phyloP scores from a whole-genome alignment of 345 rosid genomes.

The Lepidium africanum region DNA sequence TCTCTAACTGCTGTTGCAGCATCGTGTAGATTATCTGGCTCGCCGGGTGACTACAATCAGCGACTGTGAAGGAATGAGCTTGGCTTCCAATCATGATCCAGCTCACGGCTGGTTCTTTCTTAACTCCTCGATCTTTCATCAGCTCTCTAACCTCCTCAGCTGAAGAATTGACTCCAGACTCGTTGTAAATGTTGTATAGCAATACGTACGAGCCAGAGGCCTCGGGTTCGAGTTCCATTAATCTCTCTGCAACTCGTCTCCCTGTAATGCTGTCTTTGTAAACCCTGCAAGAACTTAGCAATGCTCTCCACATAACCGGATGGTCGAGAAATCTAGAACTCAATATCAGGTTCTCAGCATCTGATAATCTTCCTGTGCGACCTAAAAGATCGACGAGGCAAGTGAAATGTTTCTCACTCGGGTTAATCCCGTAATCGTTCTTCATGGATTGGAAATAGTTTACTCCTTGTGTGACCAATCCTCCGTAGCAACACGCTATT shows the following conservation, averaged over 20 bases:
- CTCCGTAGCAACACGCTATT: conserved; percentile 50
- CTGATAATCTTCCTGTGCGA: conserved; percentile 38
- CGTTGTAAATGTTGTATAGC: conserved; percentile 35
- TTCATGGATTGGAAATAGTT: conserved; percentile 37
- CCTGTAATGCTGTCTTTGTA: conserved; percentile 29
- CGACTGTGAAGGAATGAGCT: conserved; percentile 25
- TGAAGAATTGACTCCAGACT: conserved; percentile 30
- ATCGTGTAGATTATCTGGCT: conserved; percentile 18
- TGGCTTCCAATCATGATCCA: conserved; percentile 33
- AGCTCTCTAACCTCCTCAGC: conserved; percentile 30
- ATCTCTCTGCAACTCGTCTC: conserved; percentile 35
- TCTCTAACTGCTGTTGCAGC: conserved; percentile 26
- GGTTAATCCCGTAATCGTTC: conserved; percentile 18
- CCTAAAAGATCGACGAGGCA: conserved; percentile 44
- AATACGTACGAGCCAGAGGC: conserved; percentile 43
- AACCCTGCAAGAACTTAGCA: conserved; percentile 45
- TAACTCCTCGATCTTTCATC: conserved; percentile 37
- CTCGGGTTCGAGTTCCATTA: conserved; percentile 40
- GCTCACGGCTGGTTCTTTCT: conserved; percentile 51
- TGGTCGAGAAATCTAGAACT: conserved; percentile 33
- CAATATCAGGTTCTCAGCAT: conserved; percentile 37
- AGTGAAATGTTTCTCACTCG: conserved; percentile 36
- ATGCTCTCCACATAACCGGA: conserved; percentile 47
- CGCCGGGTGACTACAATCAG: conserved; percentile 30
- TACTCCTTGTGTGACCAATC: conserved; percentile 41